Evolutionary conservation across 805 yeast genomes (phyloP), one percentile per base, ranked within the genome.

Genomic region (Wickerhamiella allomyrinae): DNA sequence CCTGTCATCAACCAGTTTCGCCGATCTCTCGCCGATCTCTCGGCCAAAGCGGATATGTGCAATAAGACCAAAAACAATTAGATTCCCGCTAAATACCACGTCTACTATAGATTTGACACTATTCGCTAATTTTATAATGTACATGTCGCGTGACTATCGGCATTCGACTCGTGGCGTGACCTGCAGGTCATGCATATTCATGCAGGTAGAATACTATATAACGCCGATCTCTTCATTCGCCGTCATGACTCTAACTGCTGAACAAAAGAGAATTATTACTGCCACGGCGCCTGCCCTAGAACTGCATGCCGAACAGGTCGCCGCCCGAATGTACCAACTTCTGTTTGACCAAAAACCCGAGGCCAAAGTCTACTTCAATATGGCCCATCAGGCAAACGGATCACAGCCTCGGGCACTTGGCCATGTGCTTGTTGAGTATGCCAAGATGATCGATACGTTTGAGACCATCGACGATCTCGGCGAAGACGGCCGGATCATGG

Each of bases 361-460:
- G 48, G 73, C 78, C 7, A 65, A 65, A 47, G 67, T 74, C n/a
- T 69, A 69, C 54, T 79, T 79, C 67, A 79, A 79, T 56, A 65
- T 61, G 47, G 56, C 74, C 2, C 69, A 79, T 56, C 86, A 79
- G 57, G 53, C 48, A 31, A 61, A 67, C 22, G 67, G 70, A 41
- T 61, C 60, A 37, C 87, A 79, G 56, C 83, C 85, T 44, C 63
- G 67, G 48, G 76, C 79, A 23, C 62, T 79, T 35, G 85, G 85
- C 1, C 68, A 64, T 48, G 71, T 86, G 1, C 62, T 79, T 20
- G 57, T 76, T 21, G 66, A 70, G 17, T 79, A 79, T 44, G 84
- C 85, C 11, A 64, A 71, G 47, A 66, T 76, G 52, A 76, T 79
- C 42, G 77, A 77, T 46, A 71, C 76, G 44, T 27, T 27, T 8